Evolutionary conservation across 495 filamentous ascomycete species (phyloP), one percentile per base, ranked within the genome.

Genomic region (Hyaloscypha hepaticicola): DNA sequence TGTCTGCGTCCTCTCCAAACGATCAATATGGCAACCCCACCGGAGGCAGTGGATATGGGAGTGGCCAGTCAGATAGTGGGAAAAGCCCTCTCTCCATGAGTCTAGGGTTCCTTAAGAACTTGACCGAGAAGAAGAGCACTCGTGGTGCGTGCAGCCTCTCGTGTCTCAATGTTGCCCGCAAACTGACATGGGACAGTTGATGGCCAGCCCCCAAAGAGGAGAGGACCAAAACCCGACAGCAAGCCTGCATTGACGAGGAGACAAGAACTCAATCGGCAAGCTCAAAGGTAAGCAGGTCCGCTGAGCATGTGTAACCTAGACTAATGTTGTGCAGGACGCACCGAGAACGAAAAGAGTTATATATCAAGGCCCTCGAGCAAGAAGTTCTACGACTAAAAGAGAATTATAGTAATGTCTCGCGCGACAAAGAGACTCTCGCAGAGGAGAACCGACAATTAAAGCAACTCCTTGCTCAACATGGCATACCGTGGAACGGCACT

Each of bases 221-320:
- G 95, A 70, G 95, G 95, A 2, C 95, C 95, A 0, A 99, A 99
- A 70, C 95, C 95, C 27, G 95, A 98, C 74, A 96, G 91, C 78
- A 97, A 96, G 70, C 95, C 95, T 4, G 92, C 95, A 55, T 76
- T 96, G 68, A 99, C 93, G n/a, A 82, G 94, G 45, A 83, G 93
- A 55, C 95, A 99, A 71, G 95, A 99, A 72, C 77, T 97, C 55
- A 99, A 99, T 73, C 85, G 95, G 60, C 93, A 97, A 78, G 95
- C 95, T 28, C 95, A 99, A 76, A 88, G 94, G 93, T 95, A 86
- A 70, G 72, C 63, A 55, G 24, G 31, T 22, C 48, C 16, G 38
- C 14, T 25, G 14, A 24, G 33, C 24, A 38, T 14, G 14, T 21
- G 19, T 34, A 16, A n/a, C 3, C 8, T n/a, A 33, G 5, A 41